A percentile compares a stretch with the other conserved stretches of the same genome.
Evolutionary conservation across 345 rosid genomes (phyloP).

Genomic region (Mercurialis annua): DNA sequence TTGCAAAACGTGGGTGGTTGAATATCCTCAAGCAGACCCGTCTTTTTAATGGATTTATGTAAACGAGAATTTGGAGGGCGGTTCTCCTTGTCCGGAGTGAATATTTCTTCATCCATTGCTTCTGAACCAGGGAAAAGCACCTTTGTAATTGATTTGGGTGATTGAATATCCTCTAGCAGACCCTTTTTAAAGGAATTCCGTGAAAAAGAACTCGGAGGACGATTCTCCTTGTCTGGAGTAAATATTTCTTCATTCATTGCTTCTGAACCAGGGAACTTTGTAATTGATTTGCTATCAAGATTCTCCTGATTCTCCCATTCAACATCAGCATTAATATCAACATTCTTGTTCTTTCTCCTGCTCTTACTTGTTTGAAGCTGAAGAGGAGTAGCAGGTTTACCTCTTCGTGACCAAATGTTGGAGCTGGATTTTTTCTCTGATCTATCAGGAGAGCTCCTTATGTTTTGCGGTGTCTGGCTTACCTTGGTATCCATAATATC

Average conservation of each 20-base stretch:
- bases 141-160: constrained; percentile 20
- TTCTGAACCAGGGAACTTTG: constrained; percentile 30
- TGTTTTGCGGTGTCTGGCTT: constrained; percentile 32
- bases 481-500: constrained; percentile 14
- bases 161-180: constrained; percentile 38
- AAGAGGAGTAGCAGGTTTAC: constrained; percentile 53
- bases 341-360: constrained; percentile 32
- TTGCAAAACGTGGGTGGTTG: constrained; percentile 26
- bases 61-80: constrained; percentile 53
- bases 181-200: constrained; percentile 44
- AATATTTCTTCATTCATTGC: constrained; percentile 52
- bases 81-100: constrained; percentile 83
- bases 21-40: constrained; percentile 39
- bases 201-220: constrained; percentile 52
- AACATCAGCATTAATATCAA: constrained; percentile 25
- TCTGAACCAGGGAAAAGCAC: constrained; percentile 32
- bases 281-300: constrained; percentile 25
- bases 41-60: constrained; percentile 43
- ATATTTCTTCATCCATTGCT: constrained; percentile 51
- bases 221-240: constrained; percentile 82
- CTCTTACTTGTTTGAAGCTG: constrained; percentile 55
- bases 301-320: constrained; percentile 28
- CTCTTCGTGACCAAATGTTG: constrained; percentile 78
- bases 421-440: constrained; percentile 33
- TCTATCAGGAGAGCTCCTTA: constrained; percentile 25